These are phyloP conservation scores for Avicennia marina DNA, from an alignment of 257 asterid genomes.

Conservation along the genomic window DNA sequence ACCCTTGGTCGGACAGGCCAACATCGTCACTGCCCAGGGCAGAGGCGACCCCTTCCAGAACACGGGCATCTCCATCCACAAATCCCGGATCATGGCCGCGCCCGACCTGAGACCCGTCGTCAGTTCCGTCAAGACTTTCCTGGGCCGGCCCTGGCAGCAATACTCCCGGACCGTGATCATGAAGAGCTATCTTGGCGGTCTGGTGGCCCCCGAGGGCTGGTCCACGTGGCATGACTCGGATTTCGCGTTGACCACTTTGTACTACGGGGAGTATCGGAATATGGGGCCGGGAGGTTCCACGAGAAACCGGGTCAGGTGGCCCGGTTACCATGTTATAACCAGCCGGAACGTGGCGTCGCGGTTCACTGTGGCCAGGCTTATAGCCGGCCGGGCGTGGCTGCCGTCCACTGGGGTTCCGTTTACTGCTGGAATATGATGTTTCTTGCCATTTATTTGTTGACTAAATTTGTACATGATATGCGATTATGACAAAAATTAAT, in stretches of 20 bases:
- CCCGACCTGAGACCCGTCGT: constrained; percentile 56
- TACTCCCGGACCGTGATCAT: constrained; percentile 69
- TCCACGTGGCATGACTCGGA: constrained; percentile 53
- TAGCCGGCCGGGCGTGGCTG: constrained; percentile 83
- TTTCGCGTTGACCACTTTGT: constrained; percentile 60
- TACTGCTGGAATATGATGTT: constrained; percentile 51
- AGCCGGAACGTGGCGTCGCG: constrained; percentile 42
- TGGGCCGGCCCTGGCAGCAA: constrained; percentile 93
- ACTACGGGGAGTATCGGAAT: constrained; percentile 75
- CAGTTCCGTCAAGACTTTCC: constrained; percentile 33
- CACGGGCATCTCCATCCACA: constrained; percentile 81
- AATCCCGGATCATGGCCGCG: constrained; percentile 57
- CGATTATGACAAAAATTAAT: too few species aligned
- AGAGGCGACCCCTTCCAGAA: constrained; percentile 82
- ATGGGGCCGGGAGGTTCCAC: constrained; percentile 66
- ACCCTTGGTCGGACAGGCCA: constrained; percentile 68
- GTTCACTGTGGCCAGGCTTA: constrained; percentile 67
- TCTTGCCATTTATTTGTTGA: too few species aligned
- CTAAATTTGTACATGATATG: too few species aligned
- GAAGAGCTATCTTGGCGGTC: constrained; percentile 45
- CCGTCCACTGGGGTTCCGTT: constrained; percentile 87
- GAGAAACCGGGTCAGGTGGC: constrained; percentile 59
- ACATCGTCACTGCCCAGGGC: constrained; percentile 81
- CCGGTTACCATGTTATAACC: constrained; percentile 59
- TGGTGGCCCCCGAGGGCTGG: constrained; percentile 69